Base-by-base conservation (phyloP, 2,329 filamentous ascomycete species). In the Talaromyces sp. region DNA sequence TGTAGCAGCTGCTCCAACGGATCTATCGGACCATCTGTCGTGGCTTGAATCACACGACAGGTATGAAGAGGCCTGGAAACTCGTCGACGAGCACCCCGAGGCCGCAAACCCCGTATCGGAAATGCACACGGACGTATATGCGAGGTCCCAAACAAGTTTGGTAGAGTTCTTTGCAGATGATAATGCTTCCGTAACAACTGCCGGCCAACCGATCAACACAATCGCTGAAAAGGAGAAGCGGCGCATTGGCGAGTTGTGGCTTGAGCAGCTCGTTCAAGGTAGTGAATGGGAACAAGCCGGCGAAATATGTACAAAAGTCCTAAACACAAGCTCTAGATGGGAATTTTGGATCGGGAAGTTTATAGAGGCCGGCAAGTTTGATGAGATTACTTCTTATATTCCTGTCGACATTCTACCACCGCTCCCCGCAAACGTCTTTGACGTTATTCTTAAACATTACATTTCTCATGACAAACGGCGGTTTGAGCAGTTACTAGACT, bases 281-380 rank as follows among this genome's bases (percentile, higher is more conserved):
- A 83, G 86, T 8, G 83, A 94, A 64, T 99, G 95, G 95, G 73
- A 73, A 8, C 81, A 84, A 61, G 95, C 95, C 5, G 94, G 92
- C 0, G 83, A 89, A 69, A 82, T 96, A 4, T 94, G 92, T 62
- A 90, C 89, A 14, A 92, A 89, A 70, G 93, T 97, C 0, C 81
- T 99, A 1, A 87, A 87, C 51, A 91, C 89, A 1, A 87, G 92
- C 0, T 83, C 89, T 55, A 82, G 89, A 67, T 99, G 95, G 95
- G 93, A 98, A 77, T 91, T 96, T 69, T 98, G 94, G 92, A 89
- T 96, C 5, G 96, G 90, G 86, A 89, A 86, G 0, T 99, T 99
- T 76, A 91, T 92, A 7, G 89, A 92, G 47, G 89, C 90, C 2
- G 85, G 91, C 65, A 92, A 88, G 70, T 92, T 96, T 68, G 91